These are phyloP conservation scores for Exophiala spinifera DNA, from an alignment of 2,329 filamentous ascomycete species.

Conservation along the genomic window DNA sequence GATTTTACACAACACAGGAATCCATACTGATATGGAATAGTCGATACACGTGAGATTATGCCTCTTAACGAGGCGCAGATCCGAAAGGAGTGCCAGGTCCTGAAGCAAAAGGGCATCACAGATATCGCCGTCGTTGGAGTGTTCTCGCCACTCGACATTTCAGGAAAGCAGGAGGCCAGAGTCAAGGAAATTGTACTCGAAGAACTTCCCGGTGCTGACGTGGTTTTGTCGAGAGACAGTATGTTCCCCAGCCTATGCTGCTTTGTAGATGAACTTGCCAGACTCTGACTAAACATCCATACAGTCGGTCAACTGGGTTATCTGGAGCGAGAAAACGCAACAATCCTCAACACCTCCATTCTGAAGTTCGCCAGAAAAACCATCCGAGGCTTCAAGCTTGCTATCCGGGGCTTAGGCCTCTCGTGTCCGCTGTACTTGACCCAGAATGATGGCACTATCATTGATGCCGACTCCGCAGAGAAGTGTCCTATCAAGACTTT, in stretches of 20 bases:
- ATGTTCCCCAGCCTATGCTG: background rate
- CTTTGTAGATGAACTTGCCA: background rate
- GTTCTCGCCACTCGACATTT: slow-evolving; percentile 47
- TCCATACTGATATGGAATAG: slow-evolving; percentile 18
- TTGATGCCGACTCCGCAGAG: slow-evolving; percentile 53
- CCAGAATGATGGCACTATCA: slow-evolving; percentile 62
- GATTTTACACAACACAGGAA: too few species aligned
- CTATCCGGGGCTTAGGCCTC: slow-evolving; percentile 50
- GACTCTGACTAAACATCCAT: background rate
- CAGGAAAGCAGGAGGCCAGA: slow-evolving; percentile 41
- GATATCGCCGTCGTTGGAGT: slow-evolving; percentile 45
- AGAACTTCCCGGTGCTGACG: slow-evolving; percentile 35
- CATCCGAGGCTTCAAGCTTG: slow-evolving; percentile 54
- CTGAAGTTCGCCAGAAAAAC: slow-evolving; percentile 56
- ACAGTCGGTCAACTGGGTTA: slow-evolving; percentile 44
- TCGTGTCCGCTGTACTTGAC: slow-evolving; percentile 58
- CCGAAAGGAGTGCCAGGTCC: slow-evolving; percentile 33
- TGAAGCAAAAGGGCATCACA: slow-evolving; percentile 38
- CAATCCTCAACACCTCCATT: slow-evolving; percentile 63
- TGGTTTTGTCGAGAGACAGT: slow-evolving; percentile 43
- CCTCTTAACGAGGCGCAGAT: slow-evolving; percentile 41
- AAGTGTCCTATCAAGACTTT: slow-evolving; percentile 60
- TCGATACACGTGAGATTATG: slow-evolving; percentile 47
- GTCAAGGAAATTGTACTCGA: slow-evolving; percentile 39
- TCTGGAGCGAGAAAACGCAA: slow-evolving; percentile 61